A percentile compares a stretch with the other conserved stretches of the same genome.
Conservation (phyloP, 2,329 filamentous ascomycete genomes). For the Kalaharituber pfeilii region DNA sequence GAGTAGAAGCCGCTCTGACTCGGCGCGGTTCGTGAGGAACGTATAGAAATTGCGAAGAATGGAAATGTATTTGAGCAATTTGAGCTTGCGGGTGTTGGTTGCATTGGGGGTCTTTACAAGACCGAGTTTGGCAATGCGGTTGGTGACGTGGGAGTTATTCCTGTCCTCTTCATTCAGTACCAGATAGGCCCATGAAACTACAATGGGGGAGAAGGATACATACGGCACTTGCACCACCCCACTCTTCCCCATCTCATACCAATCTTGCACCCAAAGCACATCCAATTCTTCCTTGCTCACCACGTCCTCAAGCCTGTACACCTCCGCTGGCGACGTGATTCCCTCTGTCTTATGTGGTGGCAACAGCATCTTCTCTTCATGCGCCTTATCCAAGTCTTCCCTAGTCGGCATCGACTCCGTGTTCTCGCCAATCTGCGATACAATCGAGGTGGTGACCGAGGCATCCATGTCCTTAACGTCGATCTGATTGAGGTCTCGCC, state of each 20-base stretch:
- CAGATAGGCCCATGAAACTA: too few species aligned
- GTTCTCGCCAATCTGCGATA: conserved; percentile 31
- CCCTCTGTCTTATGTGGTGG: conserved; percentile 53
- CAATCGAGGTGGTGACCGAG: conserved; percentile 46
- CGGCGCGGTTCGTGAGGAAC: conserved; percentile 15
- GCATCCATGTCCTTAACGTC: conserved; percentile 34
- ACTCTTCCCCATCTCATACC: conserved; percentile 45
- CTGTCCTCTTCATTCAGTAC: too few species aligned
- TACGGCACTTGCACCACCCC: conserved; percentile 41
- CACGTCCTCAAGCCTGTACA: conserved; percentile 50
- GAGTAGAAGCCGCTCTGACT: conserved; percentile 5
- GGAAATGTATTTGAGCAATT: conserved; percentile 33
- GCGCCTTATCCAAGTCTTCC: conserved; percentile 45
- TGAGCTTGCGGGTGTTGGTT: conserved; percentile 28
- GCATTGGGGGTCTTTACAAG: conserved; percentile 28
- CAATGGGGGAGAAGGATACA: conserved; percentile 34
- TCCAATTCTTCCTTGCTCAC: conserved; percentile 52
- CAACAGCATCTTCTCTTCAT: conserved; percentile 53
- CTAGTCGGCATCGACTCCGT: conserved; percentile 49
- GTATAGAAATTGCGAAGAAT: conserved; percentile 34
- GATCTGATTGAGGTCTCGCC: conserved; percentile 33
- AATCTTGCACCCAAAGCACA: conserved; percentile 52
- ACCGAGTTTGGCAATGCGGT: conserved; percentile 38
- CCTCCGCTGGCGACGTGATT: conserved; percentile 44
- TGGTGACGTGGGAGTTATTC: conserved; percentile 39